Evolutionary conservation across 2,329 filamentous ascomycete species (phyloP).

Genomic region (Fusarium albidum): DNA sequence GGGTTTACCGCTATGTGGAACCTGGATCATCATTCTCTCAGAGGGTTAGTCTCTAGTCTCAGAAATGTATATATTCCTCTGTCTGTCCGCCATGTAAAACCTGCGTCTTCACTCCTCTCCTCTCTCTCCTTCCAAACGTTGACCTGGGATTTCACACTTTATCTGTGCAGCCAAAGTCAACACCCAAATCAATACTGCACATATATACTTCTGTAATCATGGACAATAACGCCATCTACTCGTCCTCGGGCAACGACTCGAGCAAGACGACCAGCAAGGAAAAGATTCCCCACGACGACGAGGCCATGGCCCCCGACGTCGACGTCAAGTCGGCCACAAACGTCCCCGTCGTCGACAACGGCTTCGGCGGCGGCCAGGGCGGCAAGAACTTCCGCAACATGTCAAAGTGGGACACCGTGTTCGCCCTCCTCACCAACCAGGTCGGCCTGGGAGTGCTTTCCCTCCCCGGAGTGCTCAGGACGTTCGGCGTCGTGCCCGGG

Average conservation of each 20-base stretch:
- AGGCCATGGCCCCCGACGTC: conserved; percentile 13
- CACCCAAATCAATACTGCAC: too few species aligned
- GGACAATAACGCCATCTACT: conserved; percentile 36
- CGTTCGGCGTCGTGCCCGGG: conserved; percentile 73
- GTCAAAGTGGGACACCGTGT: conserved; percentile 45
- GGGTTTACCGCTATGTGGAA: too few species aligned
- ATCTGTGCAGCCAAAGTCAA: too few species aligned
- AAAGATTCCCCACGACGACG: conserved; percentile 32
- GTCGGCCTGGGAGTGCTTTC: conserved; percentile 63
- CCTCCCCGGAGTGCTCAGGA: conserved; percentile 74
- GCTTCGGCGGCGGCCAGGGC: conserved; percentile 41
- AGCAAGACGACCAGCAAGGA: conserved; percentile 40
- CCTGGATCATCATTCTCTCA: too few species aligned
- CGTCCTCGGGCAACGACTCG: conserved; percentile 37
- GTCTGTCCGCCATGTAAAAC: too few species aligned
- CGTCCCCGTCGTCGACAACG: conserved; percentile 36
- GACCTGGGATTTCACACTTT: too few species aligned
- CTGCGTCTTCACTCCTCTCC: too few species aligned
- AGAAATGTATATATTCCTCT: too few species aligned
- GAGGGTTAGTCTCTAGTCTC: too few species aligned
- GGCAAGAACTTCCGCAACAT: conserved; percentile 46
- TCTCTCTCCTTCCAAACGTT: too few species aligned
- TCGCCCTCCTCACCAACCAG: conserved; percentile 46
- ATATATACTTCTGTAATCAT: too few species aligned
- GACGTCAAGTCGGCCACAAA: conserved; percentile 32